Evolutionary conservation across 73 alveolate genomes (phyloP).

Genomic region (Loxodes magnus): DNA sequence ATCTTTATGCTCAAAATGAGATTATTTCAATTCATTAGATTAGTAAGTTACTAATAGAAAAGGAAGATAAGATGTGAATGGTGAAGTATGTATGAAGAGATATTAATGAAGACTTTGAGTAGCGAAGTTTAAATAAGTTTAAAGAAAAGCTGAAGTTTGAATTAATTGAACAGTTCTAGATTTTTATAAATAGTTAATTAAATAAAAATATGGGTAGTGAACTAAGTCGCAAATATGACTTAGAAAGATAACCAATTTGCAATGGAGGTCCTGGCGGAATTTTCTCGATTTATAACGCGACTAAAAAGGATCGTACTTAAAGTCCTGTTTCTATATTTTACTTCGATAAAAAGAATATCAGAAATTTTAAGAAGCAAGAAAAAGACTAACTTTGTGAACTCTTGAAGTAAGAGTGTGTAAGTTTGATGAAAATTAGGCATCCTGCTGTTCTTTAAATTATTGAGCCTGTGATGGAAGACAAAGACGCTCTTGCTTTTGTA

Average conservation of each 20-base stretch:
- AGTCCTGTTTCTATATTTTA: conserved; percentile 69
- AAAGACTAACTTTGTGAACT: conserved; percentile 45
- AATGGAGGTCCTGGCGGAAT: conserved; percentile 62
- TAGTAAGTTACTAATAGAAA: no score
- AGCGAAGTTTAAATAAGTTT: no score
- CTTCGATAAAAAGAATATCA: conserved; percentile 62
- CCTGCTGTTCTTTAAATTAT: conserved; percentile 65
- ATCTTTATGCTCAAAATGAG: no score
- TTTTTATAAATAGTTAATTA: no score
- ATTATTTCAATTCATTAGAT: no score
- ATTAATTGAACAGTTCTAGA: no score
- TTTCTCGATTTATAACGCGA: conserved; percentile 73
- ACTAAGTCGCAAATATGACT: conserved; percentile 64
- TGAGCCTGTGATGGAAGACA: conserved; percentile 76
- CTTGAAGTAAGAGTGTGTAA: conserved; percentile 62
- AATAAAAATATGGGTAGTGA: conserved; percentile 90
- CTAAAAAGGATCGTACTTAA: conserved; percentile 51
- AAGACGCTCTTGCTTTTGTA: conserved; percentile 62
- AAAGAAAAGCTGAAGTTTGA: no score
- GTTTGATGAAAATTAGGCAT: conserved; percentile 58
- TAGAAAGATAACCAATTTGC: conserved; percentile 65
- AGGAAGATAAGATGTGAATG: no score
- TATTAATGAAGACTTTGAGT: no score
- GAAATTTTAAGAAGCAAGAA: conserved; percentile 51
- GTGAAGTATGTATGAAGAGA: no score